Percentiles rank a stretch among this genome's conserved stretches.
Conservation (phyloP, 768 basidiomycete genomes). For the Hemileccinum rubropunctum region DNA sequence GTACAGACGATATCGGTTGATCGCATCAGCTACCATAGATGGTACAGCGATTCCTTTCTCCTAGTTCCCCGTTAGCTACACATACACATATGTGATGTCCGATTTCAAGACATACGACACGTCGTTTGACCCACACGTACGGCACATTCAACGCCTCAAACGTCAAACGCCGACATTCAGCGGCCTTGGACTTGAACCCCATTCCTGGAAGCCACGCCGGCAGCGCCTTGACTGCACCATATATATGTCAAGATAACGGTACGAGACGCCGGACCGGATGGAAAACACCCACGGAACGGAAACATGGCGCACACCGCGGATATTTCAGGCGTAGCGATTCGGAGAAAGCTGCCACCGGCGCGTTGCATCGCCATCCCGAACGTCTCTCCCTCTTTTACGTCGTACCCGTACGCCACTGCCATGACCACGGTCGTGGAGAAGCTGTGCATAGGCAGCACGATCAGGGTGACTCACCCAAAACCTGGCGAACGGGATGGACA, state of each 20-base stretch:
- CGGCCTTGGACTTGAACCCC: conserved; percentile 16
- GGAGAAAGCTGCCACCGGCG: conserved; percentile 5
- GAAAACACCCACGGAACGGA: conserved; percentile 12
- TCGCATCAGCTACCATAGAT: conserved; percentile 20
- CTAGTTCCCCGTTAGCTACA: not conserved
- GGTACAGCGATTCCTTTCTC: conserved; percentile 7
- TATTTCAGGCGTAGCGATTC: not conserved
- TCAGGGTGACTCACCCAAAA: not conserved
- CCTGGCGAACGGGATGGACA: no score
- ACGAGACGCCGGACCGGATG: not conserved
- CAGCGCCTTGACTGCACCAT: conserved; percentile 13
- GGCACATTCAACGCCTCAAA: conserved; percentile 9
- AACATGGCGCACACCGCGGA: conserved; percentile 7
- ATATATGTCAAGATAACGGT: not conserved
- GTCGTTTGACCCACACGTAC: conserved; percentile 9
- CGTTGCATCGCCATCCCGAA: conserved; percentile 10
- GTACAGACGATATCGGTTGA: conserved; percentile 2
- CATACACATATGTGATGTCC: not conserved
- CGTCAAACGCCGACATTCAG: conserved; percentile 6
- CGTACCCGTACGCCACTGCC: conserved; percentile 19
- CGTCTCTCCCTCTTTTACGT: conserved; percentile 1
- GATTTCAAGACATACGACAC: not conserved
- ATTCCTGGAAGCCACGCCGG: conserved; percentile 29
- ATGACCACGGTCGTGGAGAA: conserved; percentile 11
- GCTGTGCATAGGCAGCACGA: not conserved